Conservation (phyloP, 2,329 filamentous ascomycete genomes). For the Thielaviopsis euricoi region DNA sequence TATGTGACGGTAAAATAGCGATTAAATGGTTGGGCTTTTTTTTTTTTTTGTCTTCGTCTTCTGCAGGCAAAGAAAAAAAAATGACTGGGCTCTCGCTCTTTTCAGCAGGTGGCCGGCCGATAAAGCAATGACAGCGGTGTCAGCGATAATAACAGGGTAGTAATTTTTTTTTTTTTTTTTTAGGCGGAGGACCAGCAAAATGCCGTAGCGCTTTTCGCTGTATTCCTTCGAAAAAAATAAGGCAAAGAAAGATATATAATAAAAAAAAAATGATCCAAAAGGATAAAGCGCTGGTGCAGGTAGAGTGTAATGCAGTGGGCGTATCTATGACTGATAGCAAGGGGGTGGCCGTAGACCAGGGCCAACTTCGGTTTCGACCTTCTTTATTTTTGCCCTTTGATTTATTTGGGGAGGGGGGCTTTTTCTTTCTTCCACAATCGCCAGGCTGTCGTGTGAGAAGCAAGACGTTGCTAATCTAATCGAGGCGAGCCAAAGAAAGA, state of each 20-base stretch:
- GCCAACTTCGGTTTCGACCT: too few species aligned
- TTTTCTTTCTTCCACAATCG: too few species aligned
- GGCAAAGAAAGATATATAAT: background rate
- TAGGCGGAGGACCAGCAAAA: conserved; percentile 1
- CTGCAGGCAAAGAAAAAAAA: too few species aligned
- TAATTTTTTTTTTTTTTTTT: too few species aligned
- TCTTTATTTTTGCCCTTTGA: too few species aligned
- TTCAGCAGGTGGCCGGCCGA: conserved; percentile 6
- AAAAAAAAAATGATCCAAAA: background rate
- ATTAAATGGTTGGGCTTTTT: background rate
- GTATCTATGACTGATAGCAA: background rate
- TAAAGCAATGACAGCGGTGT: background rate
- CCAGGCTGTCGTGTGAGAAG: too few species aligned
- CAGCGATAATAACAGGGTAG: background rate
- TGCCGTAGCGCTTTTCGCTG: conserved; percentile 3
- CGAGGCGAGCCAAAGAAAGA: too few species aligned
- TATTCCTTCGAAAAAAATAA: conserved; percentile 4
- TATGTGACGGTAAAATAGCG: background rate
- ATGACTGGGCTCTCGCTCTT: background rate
- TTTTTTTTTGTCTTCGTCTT: too few species aligned
- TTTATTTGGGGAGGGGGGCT: too few species aligned
- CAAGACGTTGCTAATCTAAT: too few species aligned
- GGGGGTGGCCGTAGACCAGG: too few species aligned
- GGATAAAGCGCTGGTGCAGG: too few species aligned
- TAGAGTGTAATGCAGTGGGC: background rate